Evolutionary conservation across 1,284 basidiomycete genomes (phyloP), one percentile per base, ranked within the genome.

Genomic region (Mycena citricolor): DNA sequence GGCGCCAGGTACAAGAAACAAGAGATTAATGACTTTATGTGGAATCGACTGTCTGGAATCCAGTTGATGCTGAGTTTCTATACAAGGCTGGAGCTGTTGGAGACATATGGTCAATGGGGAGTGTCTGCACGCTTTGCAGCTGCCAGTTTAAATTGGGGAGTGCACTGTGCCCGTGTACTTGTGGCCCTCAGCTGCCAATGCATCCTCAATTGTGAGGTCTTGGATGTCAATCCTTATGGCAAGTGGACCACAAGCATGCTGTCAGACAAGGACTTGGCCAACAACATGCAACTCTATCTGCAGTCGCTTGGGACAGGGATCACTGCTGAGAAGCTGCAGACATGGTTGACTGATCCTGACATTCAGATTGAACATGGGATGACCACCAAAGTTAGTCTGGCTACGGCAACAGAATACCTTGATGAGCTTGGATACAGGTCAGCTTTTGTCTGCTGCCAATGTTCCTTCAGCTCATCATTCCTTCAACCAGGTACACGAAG

Each of bases 151-250:
- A 22, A 24, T 5, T 21, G 35, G 6, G 42, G 35, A 6, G 30
- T 22, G 30, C 31, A 47, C 22, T 47, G 44, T 25, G 44, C 44
- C 4, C 44, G 39, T 17, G 32, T 36, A 4, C 36, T 47, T 4
- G 22, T 17, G 11, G 16, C 20, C 4, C 31, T 47, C 11, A 8
- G 32, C 4, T 31, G 40, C 7, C 4, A 13, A 13, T 44, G 7
- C 14, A 39, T 44, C n/a, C 28, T 21, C 28, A 24, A 40, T 24
- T 25, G 39, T 14, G 31, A 20, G 8, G 23, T 54, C 13, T 19
- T 44, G 39, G 32, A 40, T 2, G 29, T 48, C n/a, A 51, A 51
- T 29, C 46, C 46, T 7, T 48, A 51, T 39, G 49, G 49, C 12
- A 22, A 42, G 8, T 51, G 44, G 44, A 46, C 33, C 13, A 22